Evolutionary conservation across 2,329 filamentous ascomycete species (phyloP).

Genomic region (Hymenoscyphus scutula): DNA sequence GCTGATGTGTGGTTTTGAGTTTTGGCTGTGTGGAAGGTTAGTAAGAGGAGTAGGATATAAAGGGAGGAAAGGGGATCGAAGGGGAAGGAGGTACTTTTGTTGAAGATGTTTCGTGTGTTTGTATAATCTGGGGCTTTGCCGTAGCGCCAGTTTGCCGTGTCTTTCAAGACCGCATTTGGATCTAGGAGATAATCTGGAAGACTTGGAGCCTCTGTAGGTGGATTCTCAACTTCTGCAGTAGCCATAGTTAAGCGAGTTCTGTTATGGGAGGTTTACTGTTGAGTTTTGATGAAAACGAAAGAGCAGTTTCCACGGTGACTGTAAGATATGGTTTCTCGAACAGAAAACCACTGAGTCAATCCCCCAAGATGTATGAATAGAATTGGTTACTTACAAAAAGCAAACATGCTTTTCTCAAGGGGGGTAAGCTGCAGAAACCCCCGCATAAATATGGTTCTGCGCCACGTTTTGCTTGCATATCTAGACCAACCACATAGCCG

Average conservation of each 20-base stretch:
- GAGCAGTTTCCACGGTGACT: too few species aligned
- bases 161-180: constrained; percentile 56
- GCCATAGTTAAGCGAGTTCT: constrained; percentile 19
- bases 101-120: constrained; percentile 59
- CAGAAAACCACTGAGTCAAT: too few species aligned
- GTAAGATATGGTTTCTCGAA: too few species aligned
- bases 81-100: constrained; percentile 59
- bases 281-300: background rate
- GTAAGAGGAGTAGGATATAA: background rate
- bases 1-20: constrained; percentile 52
- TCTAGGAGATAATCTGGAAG: constrained; percentile 57
- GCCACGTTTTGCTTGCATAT: too few species aligned
- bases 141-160: constrained; percentile 57
- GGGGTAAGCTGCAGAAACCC: too few species aligned
- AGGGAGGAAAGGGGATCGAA: constrained; percentile 26
- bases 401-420: too few species aligned
- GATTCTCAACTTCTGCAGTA: constrained; percentile 18
- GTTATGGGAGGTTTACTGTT: too few species aligned
- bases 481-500: too few species aligned
- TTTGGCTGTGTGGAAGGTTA: constrained; percentile 48
- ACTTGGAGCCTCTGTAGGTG: constrained; percentile 19
- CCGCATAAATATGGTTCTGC: too few species aligned
- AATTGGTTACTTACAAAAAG: too few species aligned
- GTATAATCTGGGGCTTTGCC: constrained; percentile 61
- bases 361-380: too few species aligned